Evolutionary conservation across 345 rosid species (phyloP).

Genomic region (rapeseed (Brassica napus)): Da-Ae NC_063444.1:3235501-3236000

Average conservation of each 20-base stretch:
- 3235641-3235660: slow-evolving; percentile 47
- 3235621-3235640: slow-evolving; percentile 59
- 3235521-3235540: slow-evolving; percentile 87
- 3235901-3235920: slow-evolving; percentile 62
- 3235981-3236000: slow-evolving; percentile 82
- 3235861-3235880: slow-evolving; percentile 77
- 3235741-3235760: slow-evolving; percentile 61
- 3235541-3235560: slow-evolving; percentile 71
- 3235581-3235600: slow-evolving; percentile 88
- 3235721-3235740: slow-evolving; percentile 66
- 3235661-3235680: slow-evolving; percentile 42
- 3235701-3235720: slow-evolving; percentile 69
- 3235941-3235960: slow-evolving; percentile 45
- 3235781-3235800: slow-evolving; percentile 60
- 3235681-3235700: slow-evolving; percentile 59
- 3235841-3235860: slow-evolving; percentile 69
- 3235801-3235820: slow-evolving; percentile 53
- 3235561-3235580: slow-evolving; percentile 92
- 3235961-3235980: slow-evolving; percentile 52
- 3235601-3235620: slow-evolving; percentile 69
- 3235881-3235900: slow-evolving; percentile 78
- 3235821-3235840: slow-evolving; percentile 63
- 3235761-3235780: slow-evolving; percentile 71
- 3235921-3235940: slow-evolving; percentile 67
- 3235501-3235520: slow-evolving; percentile 89